Base-by-base conservation (phyloP, 164 flowering plant species). In the Annona squamosa region DNA sequence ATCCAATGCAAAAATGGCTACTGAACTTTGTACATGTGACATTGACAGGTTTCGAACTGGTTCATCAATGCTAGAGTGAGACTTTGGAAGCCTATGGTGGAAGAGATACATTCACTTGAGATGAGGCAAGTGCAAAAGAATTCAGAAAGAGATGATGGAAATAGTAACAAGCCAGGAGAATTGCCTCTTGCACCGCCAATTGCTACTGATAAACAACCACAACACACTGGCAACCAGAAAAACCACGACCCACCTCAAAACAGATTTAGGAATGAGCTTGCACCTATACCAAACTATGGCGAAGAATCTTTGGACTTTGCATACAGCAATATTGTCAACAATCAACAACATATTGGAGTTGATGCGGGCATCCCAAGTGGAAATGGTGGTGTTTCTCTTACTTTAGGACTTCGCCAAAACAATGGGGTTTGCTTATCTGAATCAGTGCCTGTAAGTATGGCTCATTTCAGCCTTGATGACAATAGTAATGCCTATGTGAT, bases 51-150 rank as follows among this genome's bases (percentile, higher is more conserved):
- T 44, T 90, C 95, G 0, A 90, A 89, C 75, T 91, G 96, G 98
- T 92, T 90, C 75, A 88, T 90, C 68, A 92, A 92, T 81, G 97
- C 97, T 46, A 86, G 95, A 81, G 97, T 92, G 37, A 82, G 97
- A 78, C 84, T 90, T 3, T 92, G 97, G 95, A 90, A 90, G 79
- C 95, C 97, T 43, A 90, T 92, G 93, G 95, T 90, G 17, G 95
- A 89, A 79, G 93, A 90, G 73, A 86, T 90, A 73, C 93, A 92
- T 82, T 79, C 76, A 79, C 89, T 92, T 0, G 97, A 92, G 77
- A 84, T 88, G 47, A 75, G 84, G 18, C 90, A 91, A 74, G 76
- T 75, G 62, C 85, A 84, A 72, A 85, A 81, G 63, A 66, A 65
- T 43, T 73, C 85, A 3, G 86, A 81, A 44, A 76, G 70, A 66